Conservation (phyloP, 306 rosid genomes). For the Malus asiatica region DNA sequence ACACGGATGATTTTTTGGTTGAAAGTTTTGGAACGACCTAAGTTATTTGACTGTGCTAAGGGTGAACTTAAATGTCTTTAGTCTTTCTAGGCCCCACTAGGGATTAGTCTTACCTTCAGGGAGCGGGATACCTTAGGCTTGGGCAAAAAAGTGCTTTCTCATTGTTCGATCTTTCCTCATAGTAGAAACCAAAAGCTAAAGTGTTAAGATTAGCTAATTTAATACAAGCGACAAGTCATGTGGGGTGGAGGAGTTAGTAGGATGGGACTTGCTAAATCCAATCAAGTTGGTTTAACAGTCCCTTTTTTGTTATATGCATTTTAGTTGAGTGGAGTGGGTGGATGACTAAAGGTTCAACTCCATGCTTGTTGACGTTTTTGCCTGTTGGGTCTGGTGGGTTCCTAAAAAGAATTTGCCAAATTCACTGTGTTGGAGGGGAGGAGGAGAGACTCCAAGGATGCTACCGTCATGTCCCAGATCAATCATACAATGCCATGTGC, state of each 20-base stretch:
- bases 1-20: too few relatives aligned
- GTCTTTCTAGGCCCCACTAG: too few relatives aligned
- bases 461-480: not conserved
- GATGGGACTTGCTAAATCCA: not conserved
- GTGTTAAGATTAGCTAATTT: not conserved
- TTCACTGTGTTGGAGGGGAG: slow-evolving; percentile 3
- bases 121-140: too few relatives aligned
- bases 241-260: not conserved
- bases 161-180: not conserved
- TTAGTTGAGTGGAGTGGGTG: not conserved
- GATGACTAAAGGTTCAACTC: not conserved
- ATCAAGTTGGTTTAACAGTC: not conserved
- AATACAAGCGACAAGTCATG: not conserved
- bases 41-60: too few relatives aligned
- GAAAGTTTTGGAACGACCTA: too few relatives aligned
- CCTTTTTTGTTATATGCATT: not conserved
- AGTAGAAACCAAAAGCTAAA: not conserved
- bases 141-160: too few relatives aligned
- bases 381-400: slow-evolving; percentile 14
- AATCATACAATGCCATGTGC: not conserved
- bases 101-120: too few relatives aligned
- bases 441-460: not conserved
- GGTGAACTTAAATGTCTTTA: too few relatives aligned
- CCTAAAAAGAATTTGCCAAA: slow-evolving; percentile 1
- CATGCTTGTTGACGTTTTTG: slow-evolving; percentile 15